Base-by-base conservation (phyloP, 2,329 filamentous ascomycete species). In the Atkinsonella texensis region DNA sequence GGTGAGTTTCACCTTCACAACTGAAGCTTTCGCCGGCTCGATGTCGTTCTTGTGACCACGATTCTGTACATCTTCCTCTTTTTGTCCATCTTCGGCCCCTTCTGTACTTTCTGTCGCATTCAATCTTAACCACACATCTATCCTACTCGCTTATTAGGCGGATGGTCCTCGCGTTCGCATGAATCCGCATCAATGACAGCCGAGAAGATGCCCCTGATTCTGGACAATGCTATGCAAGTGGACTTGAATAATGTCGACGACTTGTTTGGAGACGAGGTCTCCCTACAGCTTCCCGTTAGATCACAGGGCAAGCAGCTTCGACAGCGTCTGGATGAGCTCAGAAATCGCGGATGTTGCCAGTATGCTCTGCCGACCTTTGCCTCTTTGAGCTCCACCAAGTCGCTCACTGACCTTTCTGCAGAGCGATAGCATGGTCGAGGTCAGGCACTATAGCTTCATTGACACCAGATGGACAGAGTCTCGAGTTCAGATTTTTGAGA, bases 371-470 rank as follows among this genome's bases (percentile, higher is more conserved):
- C 15, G 32, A n/a, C 7, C 44, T 17, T 32, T 20, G 18, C 4
- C 47, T 38, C 4, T 31, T 40, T 31, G 28, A 6, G 9, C 17
- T 18, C 35, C 15, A 32, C 10, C 12, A 33, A 10, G 45, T 6
- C 32, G 20, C 9, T 32, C 18, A 23, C 52, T 53, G 53, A 50
- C 38, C 7, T 6, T 46, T 46, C 45, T 46, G 44, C 59, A 94
- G 89, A 64, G 81, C 81, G 57, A 78, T 96, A 50, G 83, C 86
- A 32, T 97, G 91, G 90, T 95, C 91, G 11, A 89, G 84, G 60
- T 79, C 82, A 54, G 91, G 91, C 43, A 89, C 84, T 54, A 87
- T 97, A 58, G 90, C 90, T 31, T 85, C 84, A 50, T 85, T 97
- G 57, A 79, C 83, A 18, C 70, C 79, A 15, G 85, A 90, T 67